Conservation (phyloP, 176 grass and related monocot genomes). For the Hordeum vulgare region MorexV3_pseudomolecules_assembly NC_058523.1:58247107-58247606, state of each 20-base stretch:
- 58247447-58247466: too few relatives aligned
- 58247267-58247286: slow-evolving; percentile 18
- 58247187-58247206: slow-evolving; percentile 68
- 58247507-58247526: too few relatives aligned
- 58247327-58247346: slow-evolving; percentile 87
- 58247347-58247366: slow-evolving; percentile 59
- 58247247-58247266: not conserved
- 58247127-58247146: slow-evolving; percentile 65
- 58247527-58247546: too few relatives aligned
- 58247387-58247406: too few relatives aligned
- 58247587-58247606: too few relatives aligned
- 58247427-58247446: too few relatives aligned
- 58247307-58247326: slow-evolving; percentile 61
- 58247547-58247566: too few relatives aligned
- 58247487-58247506: too few relatives aligned
- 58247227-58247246: not conserved
- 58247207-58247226: not conserved
- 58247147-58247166: slow-evolving; percentile 70
- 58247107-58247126: slow-evolving; percentile 64
- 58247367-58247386: too few relatives aligned
- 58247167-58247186: slow-evolving; percentile 57
- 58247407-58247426: too few relatives aligned
- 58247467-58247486: too few relatives aligned
- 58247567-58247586: too few relatives aligned
- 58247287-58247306: slow-evolving; percentile 57